Evolutionary conservation across 2,329 filamentous ascomycete genomes (phyloP).

Genomic region (Exophiala viscosa): DNA sequence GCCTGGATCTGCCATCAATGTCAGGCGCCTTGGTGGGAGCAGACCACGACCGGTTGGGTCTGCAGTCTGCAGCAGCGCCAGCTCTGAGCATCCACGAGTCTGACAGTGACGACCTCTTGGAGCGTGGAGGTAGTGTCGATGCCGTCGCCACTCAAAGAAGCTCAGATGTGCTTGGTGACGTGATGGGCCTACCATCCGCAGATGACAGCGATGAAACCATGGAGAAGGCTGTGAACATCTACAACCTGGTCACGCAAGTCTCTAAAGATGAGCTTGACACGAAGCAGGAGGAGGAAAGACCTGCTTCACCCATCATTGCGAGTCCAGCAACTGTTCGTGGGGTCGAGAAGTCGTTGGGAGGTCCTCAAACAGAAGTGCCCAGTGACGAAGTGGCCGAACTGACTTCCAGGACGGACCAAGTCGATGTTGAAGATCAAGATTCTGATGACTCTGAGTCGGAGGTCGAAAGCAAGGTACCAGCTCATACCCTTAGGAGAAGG

Average conservation of each 20-base stretch:
- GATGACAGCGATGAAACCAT: slow-evolving; percentile 6
- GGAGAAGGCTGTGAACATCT: neutral
- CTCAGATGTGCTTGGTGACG: slow-evolving; percentile 17
- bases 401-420: neutral
- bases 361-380: neutral
- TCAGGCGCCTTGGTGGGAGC: slow-evolving; percentile 36
- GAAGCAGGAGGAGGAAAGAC: neutral
- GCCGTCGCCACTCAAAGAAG: slow-evolving; percentile 22
- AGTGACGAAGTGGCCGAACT: neutral
- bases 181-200: slow-evolving; percentile 1
- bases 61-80: neutral
- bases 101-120: neutral
- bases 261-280: neutral
- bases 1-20: slow-evolving; percentile 35
- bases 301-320: slow-evolving; percentile 14
- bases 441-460: neutral
- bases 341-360: slow-evolving; percentile 1
- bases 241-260: neutral
- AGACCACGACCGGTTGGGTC: neutral
- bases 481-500: slow-evolving; percentile 63
- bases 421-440: neutral
- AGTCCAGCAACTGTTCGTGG: slow-evolving; percentile 15
- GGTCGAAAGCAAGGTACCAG: slow-evolving; percentile 26
- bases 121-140: slow-evolving; percentile 15
- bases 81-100: neutral